phyloP scores from a whole-genome alignment of 768 basidiomycete species.

The Leccinum obscurum region DNA sequence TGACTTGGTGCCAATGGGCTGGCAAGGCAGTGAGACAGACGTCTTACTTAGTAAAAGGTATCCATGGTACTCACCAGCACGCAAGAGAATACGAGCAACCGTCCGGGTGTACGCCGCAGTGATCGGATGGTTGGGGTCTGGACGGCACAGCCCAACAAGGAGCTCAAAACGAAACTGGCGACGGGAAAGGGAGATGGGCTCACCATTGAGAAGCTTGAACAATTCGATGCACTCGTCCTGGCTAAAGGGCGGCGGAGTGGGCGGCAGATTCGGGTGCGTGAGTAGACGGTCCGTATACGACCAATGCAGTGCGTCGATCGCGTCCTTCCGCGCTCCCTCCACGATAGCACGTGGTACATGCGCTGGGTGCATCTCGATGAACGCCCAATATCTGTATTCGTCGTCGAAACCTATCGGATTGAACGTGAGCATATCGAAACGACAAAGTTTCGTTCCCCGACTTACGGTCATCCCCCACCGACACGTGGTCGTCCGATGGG shows the following conservation, averaged over 20 bases:
- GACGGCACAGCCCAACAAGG: not conserved
- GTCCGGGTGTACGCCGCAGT: constrained; percentile 57
- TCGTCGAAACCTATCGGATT: constrained; percentile 60
- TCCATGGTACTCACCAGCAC: constrained; percentile 53
- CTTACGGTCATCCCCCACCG: constrained; percentile 45
- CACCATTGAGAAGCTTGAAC: constrained; percentile 51
- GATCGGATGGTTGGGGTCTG: constrained; percentile 25
- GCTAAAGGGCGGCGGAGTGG: constrained; percentile 64
- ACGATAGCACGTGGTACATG: constrained; percentile 57
- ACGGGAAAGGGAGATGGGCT: not conserved
- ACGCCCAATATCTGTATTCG: constrained; percentile 82
- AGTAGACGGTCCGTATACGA: constrained; percentile 78
- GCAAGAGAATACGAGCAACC: constrained; percentile 65
- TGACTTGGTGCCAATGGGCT: constrained; percentile 68
- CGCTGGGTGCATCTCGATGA: constrained; percentile 76
- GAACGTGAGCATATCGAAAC: not conserved
- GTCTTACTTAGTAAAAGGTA: no score
- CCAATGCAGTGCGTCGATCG: constrained; percentile 77
- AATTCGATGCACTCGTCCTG: constrained; percentile 80
- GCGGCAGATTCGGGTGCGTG: constrained; percentile 46
- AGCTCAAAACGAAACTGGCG: not conserved
- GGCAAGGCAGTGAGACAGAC: constrained; percentile 9
- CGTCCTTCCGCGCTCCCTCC: constrained; percentile 58
- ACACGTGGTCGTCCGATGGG: constrained; percentile 33
- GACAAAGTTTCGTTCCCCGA: not conserved